phyloP scores from a whole-genome alignment of 805 yeast genomes.

The Cephaloascus albidus region DNA sequence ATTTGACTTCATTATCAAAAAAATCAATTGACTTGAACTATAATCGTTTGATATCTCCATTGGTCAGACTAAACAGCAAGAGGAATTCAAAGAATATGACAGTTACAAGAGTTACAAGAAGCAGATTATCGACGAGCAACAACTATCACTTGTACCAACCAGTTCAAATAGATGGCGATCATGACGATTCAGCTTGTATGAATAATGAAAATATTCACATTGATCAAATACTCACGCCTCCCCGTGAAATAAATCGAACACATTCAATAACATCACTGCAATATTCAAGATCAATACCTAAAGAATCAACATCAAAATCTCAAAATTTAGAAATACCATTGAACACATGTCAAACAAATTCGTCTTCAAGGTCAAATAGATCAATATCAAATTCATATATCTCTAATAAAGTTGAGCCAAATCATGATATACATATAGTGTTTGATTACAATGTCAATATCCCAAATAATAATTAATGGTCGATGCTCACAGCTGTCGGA shows the following conservation, averaged over 20 bases:
- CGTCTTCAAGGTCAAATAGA: background rate
- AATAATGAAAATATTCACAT: too few relatives aligned
- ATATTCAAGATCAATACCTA: too few relatives aligned
- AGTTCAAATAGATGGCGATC: too few relatives aligned
- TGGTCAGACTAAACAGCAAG: background rate
- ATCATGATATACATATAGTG: background rate
- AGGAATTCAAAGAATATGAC: background rate
- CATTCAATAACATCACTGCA: too few relatives aligned
- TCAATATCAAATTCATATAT: background rate
- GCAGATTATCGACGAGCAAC: background rate
- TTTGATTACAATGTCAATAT: background rate
- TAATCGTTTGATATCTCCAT: background rate
- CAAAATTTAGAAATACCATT: background rate
- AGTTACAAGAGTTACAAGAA: background rate
- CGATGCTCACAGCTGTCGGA: too few relatives aligned
- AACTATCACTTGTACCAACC: too few relatives aligned
- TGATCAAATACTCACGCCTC: too few relatives aligned
- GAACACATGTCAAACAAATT: background rate
- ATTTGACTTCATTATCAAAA: background rate
- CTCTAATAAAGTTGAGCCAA: background rate
- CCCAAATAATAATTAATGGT: too few relatives aligned
- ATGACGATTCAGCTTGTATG: too few relatives aligned
- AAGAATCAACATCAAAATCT: too few relatives aligned
- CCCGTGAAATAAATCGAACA: too few relatives aligned
- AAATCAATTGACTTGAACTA: background rate